Base-by-base conservation (phyloP, 176 grass and related monocot genomes). In the Carex scoparia region DNA sequence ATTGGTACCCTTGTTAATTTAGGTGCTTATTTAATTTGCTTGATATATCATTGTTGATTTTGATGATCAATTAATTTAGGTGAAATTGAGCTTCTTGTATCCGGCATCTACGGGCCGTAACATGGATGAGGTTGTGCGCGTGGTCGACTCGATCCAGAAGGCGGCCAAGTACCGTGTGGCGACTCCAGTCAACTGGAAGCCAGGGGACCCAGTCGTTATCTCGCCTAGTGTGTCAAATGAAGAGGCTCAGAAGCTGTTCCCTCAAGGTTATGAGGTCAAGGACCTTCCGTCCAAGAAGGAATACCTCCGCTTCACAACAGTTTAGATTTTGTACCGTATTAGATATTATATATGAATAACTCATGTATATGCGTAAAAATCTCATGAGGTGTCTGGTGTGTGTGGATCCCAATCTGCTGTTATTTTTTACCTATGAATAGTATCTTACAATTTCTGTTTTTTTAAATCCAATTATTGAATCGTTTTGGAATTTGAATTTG, bases 41-140 rank as follows among this genome's bases (percentile, higher is more conserved):
- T 51, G 48, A 10, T 23, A 0, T 23, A 23, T 10, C 48, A 1
- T 51, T 11, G 48, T 51, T 51, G 48, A 11, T 51, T 54, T 32
- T 16, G n/a, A 33, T 79, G 0, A 58, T 33, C 1, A 57, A 31
- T 58, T 58, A 27, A 33, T 27, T 35, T 16, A 90, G 88, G 93
- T 95, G 69, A 94, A 92, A 85, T 75, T 92, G 80, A 98, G 95
- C 86, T 89, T 98, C 85, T 75, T 94, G 61, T 93, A 93, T 70
- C 95, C 95, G 48, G 83, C 93, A 35, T 84, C 87, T 58, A 93
- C 88, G 15, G 93, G 95, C 2, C 61, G 95, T 37, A 93, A 93
- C 89, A 98, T 95, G 93, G 93, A 95, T 44, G 95, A 98, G 89
- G 91, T 98, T 84, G 0, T 93, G 64, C 85, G 93, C 7, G 91